Conservation (phyloP, 768 basidiomycete species). For the Trametopsis cervina region DNA sequence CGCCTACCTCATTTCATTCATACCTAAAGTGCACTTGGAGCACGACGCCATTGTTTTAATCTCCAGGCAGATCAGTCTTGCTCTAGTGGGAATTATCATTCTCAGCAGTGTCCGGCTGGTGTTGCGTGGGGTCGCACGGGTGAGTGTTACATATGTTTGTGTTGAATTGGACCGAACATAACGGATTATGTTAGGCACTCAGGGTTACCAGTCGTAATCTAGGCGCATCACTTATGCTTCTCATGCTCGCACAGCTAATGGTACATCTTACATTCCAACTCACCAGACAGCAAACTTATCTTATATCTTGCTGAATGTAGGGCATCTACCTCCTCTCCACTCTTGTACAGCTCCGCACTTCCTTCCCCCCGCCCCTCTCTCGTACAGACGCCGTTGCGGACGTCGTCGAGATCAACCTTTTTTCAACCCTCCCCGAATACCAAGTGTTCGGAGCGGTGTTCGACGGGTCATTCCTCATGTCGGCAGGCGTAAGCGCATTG, state of each 20-base stretch:
- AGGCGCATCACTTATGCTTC: conserved; percentile 69
- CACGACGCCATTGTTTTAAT: conserved; percentile 32
- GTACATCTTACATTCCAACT: conserved; percentile 30
- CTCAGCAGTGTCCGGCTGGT: conserved; percentile 66
- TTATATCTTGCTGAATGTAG: conserved; percentile 29
- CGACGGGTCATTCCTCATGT: conserved; percentile 62
- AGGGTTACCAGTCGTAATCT: conserved; percentile 62
- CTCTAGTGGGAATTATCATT: conserved; percentile 72
- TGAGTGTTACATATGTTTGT: conserved; percentile 18
- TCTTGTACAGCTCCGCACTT: conserved; percentile 72
- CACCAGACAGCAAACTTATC: too few species aligned
- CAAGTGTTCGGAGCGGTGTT: conserved; percentile 70
- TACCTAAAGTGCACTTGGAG: conserved; percentile 27
- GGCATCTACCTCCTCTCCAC: conserved; percentile 81
- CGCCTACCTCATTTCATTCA: conserved; percentile 32
- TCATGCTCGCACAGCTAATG: conserved; percentile 79
- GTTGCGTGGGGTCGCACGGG: conserved; percentile 59
- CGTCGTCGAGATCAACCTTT: conserved; percentile 39
- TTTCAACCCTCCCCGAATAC: conserved; percentile 66
- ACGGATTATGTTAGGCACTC: conserved; percentile 34
- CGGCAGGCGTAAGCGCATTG: conserved; percentile 41
- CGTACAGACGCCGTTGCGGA: conserved; percentile 15
- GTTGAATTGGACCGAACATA: not conserved
- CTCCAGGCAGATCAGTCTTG: conserved; percentile 53
- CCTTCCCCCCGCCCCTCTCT: conserved; percentile 53